Conservation (phyloP, 371 early-diverging fungal genomes). For the Mortierella sp. region DNA sequence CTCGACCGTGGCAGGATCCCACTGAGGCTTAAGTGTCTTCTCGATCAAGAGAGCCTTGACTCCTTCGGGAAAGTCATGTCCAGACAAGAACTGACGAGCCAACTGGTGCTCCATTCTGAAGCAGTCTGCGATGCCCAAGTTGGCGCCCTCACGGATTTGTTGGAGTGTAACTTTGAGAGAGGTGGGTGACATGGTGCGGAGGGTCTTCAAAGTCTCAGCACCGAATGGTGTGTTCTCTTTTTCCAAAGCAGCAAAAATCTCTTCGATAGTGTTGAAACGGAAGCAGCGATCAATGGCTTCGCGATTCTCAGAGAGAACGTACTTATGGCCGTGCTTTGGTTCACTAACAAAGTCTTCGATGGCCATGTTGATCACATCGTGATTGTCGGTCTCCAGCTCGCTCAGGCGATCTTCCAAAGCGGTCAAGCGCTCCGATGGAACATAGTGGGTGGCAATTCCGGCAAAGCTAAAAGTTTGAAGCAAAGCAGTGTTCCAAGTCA, state of each 20-base stretch:
- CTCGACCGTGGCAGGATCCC: conserved; percentile 77
- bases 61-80: conserved; percentile 92
- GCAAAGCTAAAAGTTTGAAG: conserved; percentile 69
- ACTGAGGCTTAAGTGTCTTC: conserved; percentile 76
- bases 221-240: conserved; percentile 78
- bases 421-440: conserved; percentile 87
- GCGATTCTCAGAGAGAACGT: conserved; percentile 76
- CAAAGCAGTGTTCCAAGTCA: neutral
- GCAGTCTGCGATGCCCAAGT: conserved; percentile 80
- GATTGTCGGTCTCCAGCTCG: conserved; percentile 86
- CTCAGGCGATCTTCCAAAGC: conserved; percentile 85
- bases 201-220: conserved; percentile 71
- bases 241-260: conserved; percentile 84
- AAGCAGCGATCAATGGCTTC: conserved; percentile 92
- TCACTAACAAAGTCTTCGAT: conserved; percentile 93
- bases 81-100: conserved; percentile 81
- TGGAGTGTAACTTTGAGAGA: conserved; percentile 91
- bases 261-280: conserved; percentile 79
- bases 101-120: conserved; percentile 91
- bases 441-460: conserved; percentile 97
- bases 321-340: conserved; percentile 58
- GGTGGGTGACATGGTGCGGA: conserved; percentile 86
- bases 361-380: conserved; percentile 87
- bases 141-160: conserved; percentile 81
- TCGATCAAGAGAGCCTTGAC: conserved; percentile 83